A percentile compares a stretch with the other conserved stretches of the same genome.
Evolutionary conservation across 257 asterid species (phyloP).

Genomic region (Solanum tarapatanum): DNA sequence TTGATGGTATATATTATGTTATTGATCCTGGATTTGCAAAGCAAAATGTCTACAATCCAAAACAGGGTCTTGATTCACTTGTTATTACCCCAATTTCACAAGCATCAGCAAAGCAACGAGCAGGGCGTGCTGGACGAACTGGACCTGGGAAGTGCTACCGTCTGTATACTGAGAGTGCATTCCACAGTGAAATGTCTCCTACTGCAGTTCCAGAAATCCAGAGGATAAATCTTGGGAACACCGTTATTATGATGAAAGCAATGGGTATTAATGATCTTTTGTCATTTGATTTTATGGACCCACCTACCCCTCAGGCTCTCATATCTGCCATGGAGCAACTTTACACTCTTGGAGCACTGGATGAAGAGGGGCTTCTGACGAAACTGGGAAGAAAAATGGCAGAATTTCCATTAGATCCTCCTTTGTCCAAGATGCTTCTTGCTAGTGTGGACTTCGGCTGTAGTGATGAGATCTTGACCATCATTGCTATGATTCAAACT

Average conservation of each 20-base stretch:
- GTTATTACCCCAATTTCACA: not conserved
- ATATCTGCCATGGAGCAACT: constrained; percentile 92
- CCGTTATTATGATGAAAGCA: constrained; percentile 79
- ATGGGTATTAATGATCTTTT: constrained; percentile 89
- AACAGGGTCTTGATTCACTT: not conserved
- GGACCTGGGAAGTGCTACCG: constrained; percentile 2
- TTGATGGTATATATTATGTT: not conserved
- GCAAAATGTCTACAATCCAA: not conserved
- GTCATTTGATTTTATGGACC: constrained; percentile 93
- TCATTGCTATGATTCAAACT: constrained; percentile 88
- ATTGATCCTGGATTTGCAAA: not conserved
- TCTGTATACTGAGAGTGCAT: constrained; percentile 57
- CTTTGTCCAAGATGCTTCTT: constrained; percentile 83
- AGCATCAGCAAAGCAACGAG: not conserved
- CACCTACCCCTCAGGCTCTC: constrained; percentile 90
- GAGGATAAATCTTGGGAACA: constrained; percentile 84
- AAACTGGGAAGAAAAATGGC: constrained; percentile 96
- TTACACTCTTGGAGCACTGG: constrained; percentile 84
- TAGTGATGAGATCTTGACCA: constrained; percentile 89
- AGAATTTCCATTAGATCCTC: constrained; percentile 89
- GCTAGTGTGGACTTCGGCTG: constrained; percentile 95
- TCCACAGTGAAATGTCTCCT: constrained; percentile 95
- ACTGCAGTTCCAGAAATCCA: constrained; percentile 86
- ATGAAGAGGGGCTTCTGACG: constrained; percentile 88
- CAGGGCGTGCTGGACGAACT: not conserved